These are phyloP conservation scores for Kondoa malvinella DNA, from an alignment of 768 basidiomycete species.

Conservation along the genomic window DNA sequence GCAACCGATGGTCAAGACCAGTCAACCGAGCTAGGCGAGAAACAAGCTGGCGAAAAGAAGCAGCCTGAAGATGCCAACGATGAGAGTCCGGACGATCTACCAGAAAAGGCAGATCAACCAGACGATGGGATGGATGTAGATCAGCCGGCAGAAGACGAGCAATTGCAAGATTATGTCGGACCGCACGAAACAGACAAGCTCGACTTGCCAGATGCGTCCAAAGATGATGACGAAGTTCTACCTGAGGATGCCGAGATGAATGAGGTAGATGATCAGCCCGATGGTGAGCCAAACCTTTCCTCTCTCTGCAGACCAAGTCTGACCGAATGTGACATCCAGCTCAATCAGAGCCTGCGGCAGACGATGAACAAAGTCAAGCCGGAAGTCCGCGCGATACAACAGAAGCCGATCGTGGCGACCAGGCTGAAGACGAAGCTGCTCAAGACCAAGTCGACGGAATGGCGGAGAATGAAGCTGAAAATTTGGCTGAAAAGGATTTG, in stretches of 20 bases:
- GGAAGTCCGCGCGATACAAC: conserved; percentile 4
- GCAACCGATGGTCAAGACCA: conserved; percentile 28
- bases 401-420: background rate
- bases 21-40: conserved; percentile 7
- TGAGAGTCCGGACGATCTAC: conserved; percentile 35
- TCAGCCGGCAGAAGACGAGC: conserved; percentile 25
- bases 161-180: conserved; percentile 28
- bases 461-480: conserved; percentile 11
- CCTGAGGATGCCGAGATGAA: conserved; percentile 17
- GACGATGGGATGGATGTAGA: conserved; percentile 16
- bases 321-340: conserved; percentile 81
- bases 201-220: conserved; percentile 27
- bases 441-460: conserved; percentile 29
- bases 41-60: conserved; percentile 37
- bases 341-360: conserved; percentile 36
- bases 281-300: background rate
- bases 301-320: too few relatives aligned
- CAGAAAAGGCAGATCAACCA: conserved; percentile 21
- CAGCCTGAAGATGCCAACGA: conserved; percentile 44
- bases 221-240: conserved; percentile 22
- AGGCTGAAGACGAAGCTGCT: conserved; percentile 34
- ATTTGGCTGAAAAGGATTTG: background rate
- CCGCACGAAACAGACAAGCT: conserved; percentile 23
- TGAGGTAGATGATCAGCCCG: conserved; percentile 17
- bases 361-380: conserved; percentile 22